A percentile compares a stretch with the other conserved stretches of the same genome.
phyloP scores from a whole-genome alignment of 164 flowering plant species.

The Piper betle region DNA sequence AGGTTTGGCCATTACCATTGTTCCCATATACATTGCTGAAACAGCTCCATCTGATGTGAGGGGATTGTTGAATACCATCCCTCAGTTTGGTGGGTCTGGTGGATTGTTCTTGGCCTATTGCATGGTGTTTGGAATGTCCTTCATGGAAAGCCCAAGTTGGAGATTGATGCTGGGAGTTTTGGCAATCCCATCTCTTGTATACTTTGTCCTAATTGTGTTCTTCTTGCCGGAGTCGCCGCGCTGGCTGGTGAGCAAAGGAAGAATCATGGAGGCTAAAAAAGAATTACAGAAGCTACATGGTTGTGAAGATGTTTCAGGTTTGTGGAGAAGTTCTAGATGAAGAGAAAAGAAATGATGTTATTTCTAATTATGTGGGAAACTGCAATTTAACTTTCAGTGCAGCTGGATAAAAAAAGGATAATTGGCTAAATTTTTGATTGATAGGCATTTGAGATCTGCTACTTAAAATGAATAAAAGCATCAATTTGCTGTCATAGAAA shows the following conservation, averaged over 20 bases:
- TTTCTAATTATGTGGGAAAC: not conserved
- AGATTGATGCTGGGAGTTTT: conserved; percentile 88
- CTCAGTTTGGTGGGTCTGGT: conserved; percentile 78
- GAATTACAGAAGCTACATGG: conserved; percentile 80
- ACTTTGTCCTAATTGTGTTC: conserved; percentile 51
- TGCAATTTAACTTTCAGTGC: no score
- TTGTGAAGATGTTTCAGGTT: conserved; percentile 89
- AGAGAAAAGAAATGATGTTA: no score
- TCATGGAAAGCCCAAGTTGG: conserved; percentile 60
- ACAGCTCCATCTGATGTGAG: conserved; percentile 89
- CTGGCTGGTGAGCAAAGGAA: conserved; percentile 96
- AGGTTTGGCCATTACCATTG: conserved; percentile 84
- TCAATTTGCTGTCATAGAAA: no score
- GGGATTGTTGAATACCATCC: conserved; percentile 77
- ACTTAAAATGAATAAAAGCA: no score
- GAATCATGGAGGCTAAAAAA: conserved; percentile 68
- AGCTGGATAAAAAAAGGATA: no score
- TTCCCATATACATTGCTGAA: conserved; percentile 86
- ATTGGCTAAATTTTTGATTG: no score
- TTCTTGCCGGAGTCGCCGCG: conserved; percentile 94
- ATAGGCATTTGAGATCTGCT: no score
- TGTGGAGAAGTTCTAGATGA: not conserved
- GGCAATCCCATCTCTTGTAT: conserved; percentile 62
- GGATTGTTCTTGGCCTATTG: conserved; percentile 89
- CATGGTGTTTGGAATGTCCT: conserved; percentile 87